Base-by-base conservation (phyloP, 345 rosid genomes). In the Lumnitzera littorea region DNA sequence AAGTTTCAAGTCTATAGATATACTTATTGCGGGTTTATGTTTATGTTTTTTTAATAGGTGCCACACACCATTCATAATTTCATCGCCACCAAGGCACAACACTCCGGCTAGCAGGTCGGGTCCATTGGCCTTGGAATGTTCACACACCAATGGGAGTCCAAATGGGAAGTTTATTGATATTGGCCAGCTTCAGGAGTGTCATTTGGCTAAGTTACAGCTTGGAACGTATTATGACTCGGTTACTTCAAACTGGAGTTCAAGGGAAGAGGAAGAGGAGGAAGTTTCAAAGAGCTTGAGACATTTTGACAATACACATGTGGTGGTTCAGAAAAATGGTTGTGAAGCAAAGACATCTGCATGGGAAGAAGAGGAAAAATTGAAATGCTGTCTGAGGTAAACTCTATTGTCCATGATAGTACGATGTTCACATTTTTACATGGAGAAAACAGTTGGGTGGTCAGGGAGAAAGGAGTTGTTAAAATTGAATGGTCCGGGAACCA, bases 31-130 rank as follows among this genome's bases (percentile, higher is more conserved):
- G 36, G 36, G 36, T 29, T 29, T 29, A 29, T 29, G 7, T 3
- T 29, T 3, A 29, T 29, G 20, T 20, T 20, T 20, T 29, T 29
- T 6, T 29, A 29, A 3, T 29, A 29, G 94, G 71, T 87, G 98
- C 69, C 82, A 81, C 64, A 84, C 96, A 2, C 97, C 97, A 50
- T 81, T 80, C 69, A 81, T 62, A 66, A 74, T 62, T 65, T 69
- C 80, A 36, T 92, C 98, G 3, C 97, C 98, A 36, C 94, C 95
- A 12, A 78, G 96, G 59, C 91, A 92, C 68, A 92, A 87, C 85
- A 92, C 98, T 2, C 97, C 98, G 13, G 91, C 89, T 52, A 74
- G 70, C 65, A 62, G 89, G 82, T 92, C 98, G 5, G 98, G 98
- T 24, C 96, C 95, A 2, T 71, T 92, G 72, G 76, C 82, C 20